Evolutionary conservation across 106 monocot genomes (phyloP).

Genomic region (Apostasia ramifera): DNA sequence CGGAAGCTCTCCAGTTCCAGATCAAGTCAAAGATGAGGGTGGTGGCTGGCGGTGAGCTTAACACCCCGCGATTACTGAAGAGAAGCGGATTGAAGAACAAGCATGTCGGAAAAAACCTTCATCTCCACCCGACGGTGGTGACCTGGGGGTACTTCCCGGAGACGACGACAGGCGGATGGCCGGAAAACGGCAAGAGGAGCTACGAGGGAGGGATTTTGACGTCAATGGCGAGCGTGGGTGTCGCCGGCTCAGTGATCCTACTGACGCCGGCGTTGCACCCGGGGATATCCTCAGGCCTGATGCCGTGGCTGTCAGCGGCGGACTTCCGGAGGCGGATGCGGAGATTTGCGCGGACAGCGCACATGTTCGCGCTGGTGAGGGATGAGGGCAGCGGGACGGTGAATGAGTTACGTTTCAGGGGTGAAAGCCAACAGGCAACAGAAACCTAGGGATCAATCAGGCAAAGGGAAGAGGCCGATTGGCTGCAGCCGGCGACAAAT

Average conservation of each 20-base stretch:
- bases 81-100: slow-evolving; percentile 45
- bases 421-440: too few relatives aligned
- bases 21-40: slow-evolving; percentile 32
- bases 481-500: too few relatives aligned
- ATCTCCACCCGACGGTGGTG: slow-evolving; percentile 7
- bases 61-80: not conserved
- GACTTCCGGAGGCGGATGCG: slow-evolving; percentile 59
- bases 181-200: slow-evolving; percentile 18
- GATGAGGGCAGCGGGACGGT: slow-evolving; percentile 35
- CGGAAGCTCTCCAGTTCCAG: too few relatives aligned
- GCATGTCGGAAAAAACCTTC: slow-evolving; percentile 12
- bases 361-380: slow-evolving; percentile 46
- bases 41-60: slow-evolving; percentile 60
- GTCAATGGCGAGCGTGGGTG: slow-evolving; percentile 27
- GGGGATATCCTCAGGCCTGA: slow-evolving; percentile 46
- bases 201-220: slow-evolving; percentile 60
- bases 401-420: not conserved
- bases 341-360: slow-evolving; percentile 43
- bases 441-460: too few relatives aligned
- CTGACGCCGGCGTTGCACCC: slow-evolving; percentile 72
- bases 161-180: not conserved
- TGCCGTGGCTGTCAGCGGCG: slow-evolving; percentile 50
- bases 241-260: slow-evolving; percentile 23
- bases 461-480: too few relatives aligned
- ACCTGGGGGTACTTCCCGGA: slow-evolving; percentile 75